These are phyloP conservation scores for Oligophagozyma castellii DNA, from an alignment of 1,139 yeast species.

Conservation along the genomic window DNA sequence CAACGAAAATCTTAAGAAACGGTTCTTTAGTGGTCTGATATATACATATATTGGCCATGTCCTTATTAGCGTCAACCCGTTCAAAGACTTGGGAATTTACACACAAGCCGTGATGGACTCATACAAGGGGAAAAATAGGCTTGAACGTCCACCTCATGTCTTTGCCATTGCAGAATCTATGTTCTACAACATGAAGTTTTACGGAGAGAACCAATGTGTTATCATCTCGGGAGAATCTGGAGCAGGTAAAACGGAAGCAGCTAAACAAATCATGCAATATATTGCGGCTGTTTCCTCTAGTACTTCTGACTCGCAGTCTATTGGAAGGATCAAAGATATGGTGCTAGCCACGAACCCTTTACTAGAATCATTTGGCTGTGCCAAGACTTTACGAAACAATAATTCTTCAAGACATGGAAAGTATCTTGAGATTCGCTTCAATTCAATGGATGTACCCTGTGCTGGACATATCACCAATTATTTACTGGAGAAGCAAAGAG, in stretches of 20 bases:
- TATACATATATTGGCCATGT: slow-evolving; percentile 85
- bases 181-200: slow-evolving; percentile 91
- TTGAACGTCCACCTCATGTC: slow-evolving; percentile 98
- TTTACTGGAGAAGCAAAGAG: slow-evolving; percentile 86
- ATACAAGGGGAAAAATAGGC: slow-evolving; percentile 82
- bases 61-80: slow-evolving; percentile 91
- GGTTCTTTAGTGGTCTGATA: slow-evolving; percentile 81
- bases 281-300: slow-evolving; percentile 74
- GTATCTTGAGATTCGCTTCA: slow-evolving; percentile 83
- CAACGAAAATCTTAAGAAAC: slow-evolving; percentile 77
- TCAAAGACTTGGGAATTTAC: slow-evolving; percentile 90
- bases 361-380: slow-evolving; percentile 95
- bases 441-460: slow-evolving; percentile 70
- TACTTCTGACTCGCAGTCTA: slow-evolving; percentile 42
- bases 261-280: slow-evolving; percentile 96
- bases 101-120: slow-evolving; percentile 60
- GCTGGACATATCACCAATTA: slow-evolving; percentile 96
- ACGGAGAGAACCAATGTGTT: slow-evolving; percentile 92
- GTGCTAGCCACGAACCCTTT: slow-evolving; percentile 95
- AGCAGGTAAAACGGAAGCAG: slow-evolving; percentile 98
- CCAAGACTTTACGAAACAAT: slow-evolving; percentile 89
- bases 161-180: slow-evolving; percentile 95
- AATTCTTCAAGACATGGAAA: slow-evolving; percentile 97
- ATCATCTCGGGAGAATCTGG: slow-evolving; percentile 98
- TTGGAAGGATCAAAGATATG: slow-evolving; percentile 87